Evolutionary conservation across 257 asterid species (phyloP), one percentile per base, ranked within the genome.

Genomic region (Scutellaria galericulata): DNA sequence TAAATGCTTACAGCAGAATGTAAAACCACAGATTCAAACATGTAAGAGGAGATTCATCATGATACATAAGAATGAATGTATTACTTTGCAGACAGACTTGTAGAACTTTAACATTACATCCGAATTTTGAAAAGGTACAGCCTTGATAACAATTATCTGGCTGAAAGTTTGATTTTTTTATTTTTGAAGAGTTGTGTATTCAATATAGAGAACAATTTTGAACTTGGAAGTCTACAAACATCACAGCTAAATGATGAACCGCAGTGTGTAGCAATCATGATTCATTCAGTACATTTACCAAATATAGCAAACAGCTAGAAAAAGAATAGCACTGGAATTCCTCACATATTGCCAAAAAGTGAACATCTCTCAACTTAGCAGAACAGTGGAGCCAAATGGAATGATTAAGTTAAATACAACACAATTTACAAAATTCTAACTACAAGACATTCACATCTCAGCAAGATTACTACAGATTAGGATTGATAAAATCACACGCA

Each of bases 21-120:
- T 46, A 77, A 67, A 40, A 73, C n/a, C 18, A 10, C 37, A 73
- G 18, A 47, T 55, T 41, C 42, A 39, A 66, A 7, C 67, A 56
- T 58, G 39, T 66, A 20, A 58, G 9, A 39, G 48, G 47, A 46
- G 18, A 66, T 67, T 59, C 41, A 24, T 45, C n/a, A 24, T 27
- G 20, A 27, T 31, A 4, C 9, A 31, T 51, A 35, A 66, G 59
- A 47, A 51, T 37, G 9, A 50, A 47, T 66, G 58, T 6, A 13
- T 14, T 45, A 10, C 55, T 41, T 44, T 55, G 41, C 15, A 55
- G 46, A 47, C 31, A 62, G 9, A 7, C 62, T 7, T 9, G 13
- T 1, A 12, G 8, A 51, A 72, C 54, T 9, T 22, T 41, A 60
- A 40, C 66, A 35, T 31, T 11, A 35, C n/a, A 3, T 47, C 5